Conservation (phyloP, 805 yeast genomes). For the Kodamaea jinghongensis region DNA sequence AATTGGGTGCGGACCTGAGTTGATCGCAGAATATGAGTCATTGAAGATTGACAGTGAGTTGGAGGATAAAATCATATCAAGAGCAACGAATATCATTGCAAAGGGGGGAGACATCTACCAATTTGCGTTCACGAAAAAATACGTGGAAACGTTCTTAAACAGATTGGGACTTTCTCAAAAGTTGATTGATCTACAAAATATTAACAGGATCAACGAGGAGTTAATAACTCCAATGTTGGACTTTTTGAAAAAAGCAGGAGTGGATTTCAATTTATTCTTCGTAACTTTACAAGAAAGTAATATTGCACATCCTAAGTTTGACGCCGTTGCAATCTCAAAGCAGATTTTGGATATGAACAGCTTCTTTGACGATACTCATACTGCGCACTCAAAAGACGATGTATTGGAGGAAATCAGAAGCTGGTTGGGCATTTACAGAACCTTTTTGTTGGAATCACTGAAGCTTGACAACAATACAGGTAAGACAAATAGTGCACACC, state of each 20-base stretch:
- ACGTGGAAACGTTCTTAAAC: slow-evolving; percentile 53
- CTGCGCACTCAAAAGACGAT: slow-evolving; percentile 32
- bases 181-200: slow-evolving; percentile 29
- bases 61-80: slow-evolving; percentile 47
- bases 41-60: slow-evolving; percentile 47
- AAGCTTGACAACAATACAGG: slow-evolving; percentile 26
- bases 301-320: slow-evolving; percentile 11
- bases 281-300: slow-evolving; percentile 52
- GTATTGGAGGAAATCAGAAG: slow-evolving; percentile 37
- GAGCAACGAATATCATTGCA: slow-evolving; percentile 67
- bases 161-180: slow-evolving; percentile 64
- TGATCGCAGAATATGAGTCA: slow-evolving; percentile 42
- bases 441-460: slow-evolving; percentile 40
- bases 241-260: slow-evolving; percentile 55
- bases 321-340: slow-evolving; percentile 16
- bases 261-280: slow-evolving; percentile 83
- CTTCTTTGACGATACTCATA: slow-evolving; percentile 16
- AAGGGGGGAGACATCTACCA: slow-evolving; percentile 65
- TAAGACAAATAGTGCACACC: slow-evolving; percentile 34
- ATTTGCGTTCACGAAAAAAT: slow-evolving; percentile 55
- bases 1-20: slow-evolving; percentile 64
- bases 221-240: slow-evolving; percentile 61
- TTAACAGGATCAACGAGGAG: slow-evolving; percentile 39
- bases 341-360: slow-evolving; percentile 19
- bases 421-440: slow-evolving; percentile 55